Evolutionary conservation across 768 basidiomycete species (phyloP), one percentile per base, ranked within the genome.

Genomic region (Auriscalpium vulgare): DNA sequence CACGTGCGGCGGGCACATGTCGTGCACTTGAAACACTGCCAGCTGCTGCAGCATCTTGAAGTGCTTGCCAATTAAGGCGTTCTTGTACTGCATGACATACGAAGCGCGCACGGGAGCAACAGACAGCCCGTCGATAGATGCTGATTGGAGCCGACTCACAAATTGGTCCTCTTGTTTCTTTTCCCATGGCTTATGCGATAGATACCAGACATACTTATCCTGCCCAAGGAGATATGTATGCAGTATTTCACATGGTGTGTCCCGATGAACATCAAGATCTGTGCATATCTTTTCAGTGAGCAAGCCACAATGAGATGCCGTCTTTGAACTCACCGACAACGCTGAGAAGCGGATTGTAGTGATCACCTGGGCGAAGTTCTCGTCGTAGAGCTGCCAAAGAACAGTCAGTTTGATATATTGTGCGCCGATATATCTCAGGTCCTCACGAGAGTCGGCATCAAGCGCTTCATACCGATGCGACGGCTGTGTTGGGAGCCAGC

Each of bases 1-100:
- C 3, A 37, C 21, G 9, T 17, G 40, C 13, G n/a, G 45, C 8
- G 19, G 17, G 44, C 57, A 55, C 2, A 59, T n/a, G 9, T 54
- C 60, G 35, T 62, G 40, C 2, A 65, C 43, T 37, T 68, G 63
- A 51, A 75, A 75, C 3, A 68, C 53, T 2, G 49, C 62, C 1
- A 68, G 59, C 54, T 74, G 71, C 44, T 65, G 62, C 0, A 75
- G 59, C 9, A 55, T 56, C 56, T 71, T 69, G 65, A 73, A 70
- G 50, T 74, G 73, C 47, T 70, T 70, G 1, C 73, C 69, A 16
- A 74, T 69, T 1, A 74, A 63, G 2, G 56, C 54, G 43, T 71
- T 70, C 35, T 65, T 66, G 55, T 74, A 72, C 50, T 71, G 65
- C 3, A 71, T 54, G 10, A 74, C 60, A 51, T 74, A 74, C 4